Base-by-base conservation (phyloP, 805 yeast species). In the Saturnispora serradocipensis region DNA sequence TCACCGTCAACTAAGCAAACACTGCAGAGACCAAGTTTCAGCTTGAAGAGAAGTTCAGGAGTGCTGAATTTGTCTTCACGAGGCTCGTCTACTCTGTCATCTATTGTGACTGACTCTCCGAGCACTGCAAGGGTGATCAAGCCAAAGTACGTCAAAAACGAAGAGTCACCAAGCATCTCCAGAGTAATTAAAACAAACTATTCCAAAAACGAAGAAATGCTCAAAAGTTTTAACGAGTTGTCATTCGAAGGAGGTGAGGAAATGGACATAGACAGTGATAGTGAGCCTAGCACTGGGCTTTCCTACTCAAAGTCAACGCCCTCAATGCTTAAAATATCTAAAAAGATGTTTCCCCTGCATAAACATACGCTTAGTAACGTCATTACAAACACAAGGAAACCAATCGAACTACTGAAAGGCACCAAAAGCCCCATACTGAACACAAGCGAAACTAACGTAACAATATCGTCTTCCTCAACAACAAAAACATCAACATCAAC, bases 1-100 rank as follows among this genome's bases (percentile, higher is more conserved):
- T 42, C 50, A 18, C 53, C 59, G 43, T 58, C 59, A 9, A 42
- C 58, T 1, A 59, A 58, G 40, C 53, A 52, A 36, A 16, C 45
- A 20, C 9, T 27, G 46, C n/a, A 22, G 25, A 16, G 9, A 11
- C 46, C 46, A 7, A 44, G 22, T 30, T 25, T 32, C 22, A 46
- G 28, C 10, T 28, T 46, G 34, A 46, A 46, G 28, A 35, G 83
- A 64, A 76, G 81, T 67, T 76, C 72, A 2, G 81, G 81, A 2
- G 64, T 77, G 9, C 59, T 78, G 54, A 78, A 78, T 51, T 57
- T 78, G 47, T 75, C 80, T 11, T 32, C 43, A 13, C 38, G 43
- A 16, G 49, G 49, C 8, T 35, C 43, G 16, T 46, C 49, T 2
- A 46, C 38, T 27, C 28, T 46, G 15, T 46, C 49, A 4, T 4